phyloP scores from a whole-genome alignment of 768 basidiomycete species.

The Termitomyces sp. region DNA sequence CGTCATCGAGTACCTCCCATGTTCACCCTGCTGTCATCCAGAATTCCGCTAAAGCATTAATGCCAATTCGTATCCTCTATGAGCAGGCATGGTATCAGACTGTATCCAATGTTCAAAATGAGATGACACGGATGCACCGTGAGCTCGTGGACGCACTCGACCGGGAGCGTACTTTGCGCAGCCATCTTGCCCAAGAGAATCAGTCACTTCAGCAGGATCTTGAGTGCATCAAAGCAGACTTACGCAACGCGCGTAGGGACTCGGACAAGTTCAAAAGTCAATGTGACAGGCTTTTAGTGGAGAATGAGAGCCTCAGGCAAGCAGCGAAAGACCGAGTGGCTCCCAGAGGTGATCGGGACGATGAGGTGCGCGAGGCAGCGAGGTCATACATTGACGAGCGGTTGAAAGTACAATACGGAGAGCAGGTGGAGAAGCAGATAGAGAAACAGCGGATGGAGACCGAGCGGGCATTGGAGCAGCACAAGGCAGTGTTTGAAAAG shows the following conservation, averaged over 20 bases:
- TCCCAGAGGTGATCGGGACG: not conserved
- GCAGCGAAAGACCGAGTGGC: not conserved
- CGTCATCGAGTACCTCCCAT: not conserved
- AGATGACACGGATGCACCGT: conserved; percentile 17
- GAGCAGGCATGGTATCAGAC: conserved; percentile 20
- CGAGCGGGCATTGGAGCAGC: conserved; percentile 15
- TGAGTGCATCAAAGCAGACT: not conserved
- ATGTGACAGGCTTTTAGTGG: conserved; percentile 1
- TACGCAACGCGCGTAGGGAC: not conserved
- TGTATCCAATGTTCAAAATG: conserved; percentile 17
- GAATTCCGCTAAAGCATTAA: conserved; percentile 13
- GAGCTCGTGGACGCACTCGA: conserved; percentile 12
- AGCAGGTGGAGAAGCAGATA: conserved; percentile 18
- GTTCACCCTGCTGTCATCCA: conserved; percentile 9
- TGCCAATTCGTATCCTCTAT: conserved; percentile 17
- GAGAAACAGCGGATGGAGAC: conserved; percentile 12
- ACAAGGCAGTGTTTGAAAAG: conserved; percentile 13
- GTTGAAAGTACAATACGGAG: conserved; percentile 15
- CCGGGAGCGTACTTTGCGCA: conserved; percentile 8
- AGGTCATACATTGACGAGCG: conserved; percentile 15
- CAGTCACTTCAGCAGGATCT: conserved; percentile 8
- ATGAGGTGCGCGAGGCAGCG: conserved; percentile 3
- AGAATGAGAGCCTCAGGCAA: conserved; percentile 7
- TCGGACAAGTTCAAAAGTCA: not conserved
- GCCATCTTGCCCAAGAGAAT: conserved; percentile 3